Evolutionary conservation across 345 rosid species (phyloP).

Genomic region (Anacardium occidentale): DNA sequence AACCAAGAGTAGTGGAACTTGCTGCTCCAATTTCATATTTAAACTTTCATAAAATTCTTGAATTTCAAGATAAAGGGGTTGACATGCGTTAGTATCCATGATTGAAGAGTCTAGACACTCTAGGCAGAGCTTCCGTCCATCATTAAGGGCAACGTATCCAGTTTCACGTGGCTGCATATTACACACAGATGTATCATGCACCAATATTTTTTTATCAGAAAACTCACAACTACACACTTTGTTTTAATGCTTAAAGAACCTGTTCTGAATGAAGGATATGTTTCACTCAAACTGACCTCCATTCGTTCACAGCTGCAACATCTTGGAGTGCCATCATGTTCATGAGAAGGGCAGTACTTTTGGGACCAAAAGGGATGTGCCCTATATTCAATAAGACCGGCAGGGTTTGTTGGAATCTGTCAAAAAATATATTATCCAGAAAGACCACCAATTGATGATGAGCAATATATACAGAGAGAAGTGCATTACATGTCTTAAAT

Average conservation of each 20-base stretch:
- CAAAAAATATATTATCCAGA: constrained; percentile 30
- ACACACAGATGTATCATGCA: constrained; percentile 16
- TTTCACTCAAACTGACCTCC: constrained; percentile 67
- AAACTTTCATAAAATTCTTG: constrained; percentile 78
- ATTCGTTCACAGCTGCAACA: constrained; percentile 99
- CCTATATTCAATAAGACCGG: constrained; percentile 96
- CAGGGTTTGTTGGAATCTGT: constrained; percentile 92
- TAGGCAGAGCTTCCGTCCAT: constrained; percentile 92
- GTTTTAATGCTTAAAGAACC: constrained; percentile 1
- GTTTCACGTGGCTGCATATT: constrained; percentile 65
- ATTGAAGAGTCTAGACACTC: constrained; percentile 97
- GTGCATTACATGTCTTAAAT: background rate
- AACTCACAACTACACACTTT: background rate
- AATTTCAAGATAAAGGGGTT: constrained; percentile 76
- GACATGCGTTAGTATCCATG: constrained; percentile 88
- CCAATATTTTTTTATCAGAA: constrained; percentile 8
- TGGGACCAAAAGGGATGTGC: constrained; percentile 99
- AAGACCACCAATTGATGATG: constrained; percentile 27
- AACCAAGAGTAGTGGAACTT: constrained; percentile 87
- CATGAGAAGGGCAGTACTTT: constrained; percentile 96
- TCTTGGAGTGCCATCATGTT: constrained; percentile 81
- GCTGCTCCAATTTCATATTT: constrained; percentile 85
- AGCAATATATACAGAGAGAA: constrained; percentile 16
- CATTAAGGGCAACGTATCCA: constrained; percentile 64
- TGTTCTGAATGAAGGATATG: background rate